These are phyloP conservation scores for Kondoa malvinella DNA, from an alignment of 768 basidiomycete species.

Conservation along the genomic window DNA sequence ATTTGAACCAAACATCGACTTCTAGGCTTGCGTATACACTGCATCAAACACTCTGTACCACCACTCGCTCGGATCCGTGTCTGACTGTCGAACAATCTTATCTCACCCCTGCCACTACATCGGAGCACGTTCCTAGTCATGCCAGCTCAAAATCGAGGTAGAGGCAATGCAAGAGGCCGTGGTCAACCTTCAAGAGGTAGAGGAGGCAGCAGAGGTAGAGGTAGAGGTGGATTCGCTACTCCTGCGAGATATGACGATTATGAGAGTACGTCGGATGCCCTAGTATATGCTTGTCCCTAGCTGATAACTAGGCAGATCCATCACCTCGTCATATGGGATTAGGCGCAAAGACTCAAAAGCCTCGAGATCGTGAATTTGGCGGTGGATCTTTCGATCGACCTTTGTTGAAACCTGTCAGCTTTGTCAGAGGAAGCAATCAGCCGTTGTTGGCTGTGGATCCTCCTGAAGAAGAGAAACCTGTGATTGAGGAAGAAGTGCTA, in stretches of 20 bases:
- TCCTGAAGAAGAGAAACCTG: not conserved
- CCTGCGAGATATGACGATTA: not conserved
- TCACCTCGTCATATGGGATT: not conserved
- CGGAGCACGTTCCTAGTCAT: not conserved
- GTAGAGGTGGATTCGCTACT: not conserved
- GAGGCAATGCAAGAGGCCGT: not conserved
- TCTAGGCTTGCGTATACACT: no score
- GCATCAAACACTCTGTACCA: no score
- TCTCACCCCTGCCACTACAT: not conserved
- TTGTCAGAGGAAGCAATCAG: not conserved
- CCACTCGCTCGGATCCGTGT: no score
- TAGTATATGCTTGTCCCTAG: not conserved
- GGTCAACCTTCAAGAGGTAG: not conserved
- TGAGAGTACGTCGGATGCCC: not conserved
- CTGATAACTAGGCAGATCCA: no score
- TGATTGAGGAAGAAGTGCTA: no score
- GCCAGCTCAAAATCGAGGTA: conserved; percentile 4
- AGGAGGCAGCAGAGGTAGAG: not conserved
- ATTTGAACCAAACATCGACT: no score
- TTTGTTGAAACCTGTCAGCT: not conserved
- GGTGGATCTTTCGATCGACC: not conserved
- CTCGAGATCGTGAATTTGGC: no score
- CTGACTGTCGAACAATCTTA: no score
- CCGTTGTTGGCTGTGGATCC: not conserved
- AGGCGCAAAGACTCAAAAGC: no score